Percentiles rank a stretch among this genome's conserved stretches.
Conservation (phyloP, 2,329 filamentous ascomycete species). For the Penicillium sp. region DNA sequence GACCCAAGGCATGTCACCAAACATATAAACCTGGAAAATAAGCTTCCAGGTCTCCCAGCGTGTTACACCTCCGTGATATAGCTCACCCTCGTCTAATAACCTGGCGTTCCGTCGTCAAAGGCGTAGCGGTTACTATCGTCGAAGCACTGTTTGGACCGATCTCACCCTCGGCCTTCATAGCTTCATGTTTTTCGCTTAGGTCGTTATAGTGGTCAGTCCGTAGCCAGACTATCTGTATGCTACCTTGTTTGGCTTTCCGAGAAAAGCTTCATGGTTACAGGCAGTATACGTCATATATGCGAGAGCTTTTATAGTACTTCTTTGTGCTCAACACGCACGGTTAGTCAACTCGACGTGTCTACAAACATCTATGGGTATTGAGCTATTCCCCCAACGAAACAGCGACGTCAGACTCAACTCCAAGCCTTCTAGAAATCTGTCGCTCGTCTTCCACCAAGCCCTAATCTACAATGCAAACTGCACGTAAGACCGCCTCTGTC, state of each 20-base stretch:
- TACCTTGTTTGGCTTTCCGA: not conserved
- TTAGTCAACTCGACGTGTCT: no score
- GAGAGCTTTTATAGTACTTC: no score
- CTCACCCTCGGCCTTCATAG: not conserved
- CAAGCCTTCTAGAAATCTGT: no score
- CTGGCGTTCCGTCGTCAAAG: not conserved
- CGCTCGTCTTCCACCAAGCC: not conserved
- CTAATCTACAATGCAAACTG: conserved; percentile 1
- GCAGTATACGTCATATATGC: no score
- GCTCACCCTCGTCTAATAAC: not conserved
- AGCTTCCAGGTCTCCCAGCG: no score
- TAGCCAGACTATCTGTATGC: not conserved
- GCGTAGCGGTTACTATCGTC: not conserved
- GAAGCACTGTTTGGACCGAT: not conserved
- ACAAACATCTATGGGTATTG: no score
- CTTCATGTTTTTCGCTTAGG: not conserved
- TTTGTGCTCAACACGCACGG: no score
- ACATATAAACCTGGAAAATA: not conserved
- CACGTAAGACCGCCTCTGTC: not conserved
- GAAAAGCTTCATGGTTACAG: no score
- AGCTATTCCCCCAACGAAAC: no score
- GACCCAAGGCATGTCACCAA: not conserved
- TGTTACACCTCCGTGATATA: no score
- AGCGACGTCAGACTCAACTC: no score
- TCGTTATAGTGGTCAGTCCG: not conserved